Evolutionary conservation across 2,329 filamentous ascomycete species (phyloP), one percentile per base, ranked within the genome.

Genomic region (Aspergillus melleus): DNA sequence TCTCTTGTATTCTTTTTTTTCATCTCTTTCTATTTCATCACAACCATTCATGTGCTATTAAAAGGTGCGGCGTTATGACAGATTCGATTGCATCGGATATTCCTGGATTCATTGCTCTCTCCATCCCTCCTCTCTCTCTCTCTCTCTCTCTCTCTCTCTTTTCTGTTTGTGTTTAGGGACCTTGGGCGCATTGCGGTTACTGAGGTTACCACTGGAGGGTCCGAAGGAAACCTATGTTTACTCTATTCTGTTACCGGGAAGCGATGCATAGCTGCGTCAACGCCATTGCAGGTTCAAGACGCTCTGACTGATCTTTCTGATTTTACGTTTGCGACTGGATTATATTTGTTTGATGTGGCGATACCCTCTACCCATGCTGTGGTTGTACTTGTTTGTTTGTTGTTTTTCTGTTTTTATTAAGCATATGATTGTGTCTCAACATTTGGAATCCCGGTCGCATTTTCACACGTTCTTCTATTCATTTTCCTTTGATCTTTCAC

Each of bases 301-400:
- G 61, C 55, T 54, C 49, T 54, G 51, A 52, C 42, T 30, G 49
- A 63, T 60, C 59, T 59, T 63, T 60, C 44, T 62, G 52, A 54
- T 59, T n/a, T 52, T 52, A 24, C 49, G 42, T 49, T 65, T 55
- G 54, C 55, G 47, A 56, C 58, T 59, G 55, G 55, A 63, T 65
- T 64, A 61, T 56, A 54, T 61, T 53, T 62, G 54, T 64, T 68
- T 61, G 67, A 63, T 62, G 59, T 63, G 58, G 65, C 68, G 68
- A 70, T 70, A 70, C 68, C 68, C 65, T 61, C 42, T 67, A 57
- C 57, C 58, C 61, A 32, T 62, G 52, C 59, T 59, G 22, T 60
- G 59, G 42, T 49, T 57, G 49, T 55, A 51, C 44, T 61, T 60
- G 46, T 58, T 51, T 54, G 55, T 58, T 55, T 52, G 12, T 16